Base-by-base conservation (phyloP, 2,329 filamentous ascomycete species). In the Scedosporium dehoogii region DNA sequence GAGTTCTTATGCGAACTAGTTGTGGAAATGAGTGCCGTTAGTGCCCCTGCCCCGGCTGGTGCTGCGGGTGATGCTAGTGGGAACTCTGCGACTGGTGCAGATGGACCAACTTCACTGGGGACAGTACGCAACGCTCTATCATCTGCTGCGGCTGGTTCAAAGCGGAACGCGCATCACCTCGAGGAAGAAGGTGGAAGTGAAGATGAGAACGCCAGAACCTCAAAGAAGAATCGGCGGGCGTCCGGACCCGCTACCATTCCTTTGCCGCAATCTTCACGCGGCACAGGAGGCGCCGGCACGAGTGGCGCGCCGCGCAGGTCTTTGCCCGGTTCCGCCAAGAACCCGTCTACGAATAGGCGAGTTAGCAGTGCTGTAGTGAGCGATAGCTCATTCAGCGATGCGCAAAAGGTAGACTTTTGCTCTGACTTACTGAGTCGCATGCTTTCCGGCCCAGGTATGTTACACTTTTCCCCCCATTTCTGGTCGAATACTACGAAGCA, bases 1-100 rank as follows among this genome's bases (percentile, higher is more conserved):
- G 82, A 85, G 66, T 81, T 87, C 1, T 73, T 87, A 6, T 85
- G 82, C 65, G 84, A 86, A 70, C 76, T 87, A 5, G 84, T 87
- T 0, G 78, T 87, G 2, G 75, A 81, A 12, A 85, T 87, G 83
- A 85, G 81, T 79, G 81, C 21, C 73, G 84, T 63, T 78, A 83
- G 58, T 73, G 70, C 55, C 16, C 14, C 55, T 14, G 25, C 16
- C 18, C 55, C 46, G 7, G 46, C n/a, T n/a, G 25, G 27, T 10
- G 27, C n/a, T 33, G 25, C n/a, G 23, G 55, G 55, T 6, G 55
- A 16, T 58, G 55, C 4, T 38, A 25, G 25, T 6, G 25, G 55
- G 27, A 57, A 29, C 23, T 27, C 25, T 21, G 55, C 6, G 5
- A 21, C 12, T 38, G 33, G 51, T 3, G 3, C 63, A 18, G 60